phyloP scores from a whole-genome alignment of 306 rosid species.

The Amphicarpaea edgeworthii region DNA sequence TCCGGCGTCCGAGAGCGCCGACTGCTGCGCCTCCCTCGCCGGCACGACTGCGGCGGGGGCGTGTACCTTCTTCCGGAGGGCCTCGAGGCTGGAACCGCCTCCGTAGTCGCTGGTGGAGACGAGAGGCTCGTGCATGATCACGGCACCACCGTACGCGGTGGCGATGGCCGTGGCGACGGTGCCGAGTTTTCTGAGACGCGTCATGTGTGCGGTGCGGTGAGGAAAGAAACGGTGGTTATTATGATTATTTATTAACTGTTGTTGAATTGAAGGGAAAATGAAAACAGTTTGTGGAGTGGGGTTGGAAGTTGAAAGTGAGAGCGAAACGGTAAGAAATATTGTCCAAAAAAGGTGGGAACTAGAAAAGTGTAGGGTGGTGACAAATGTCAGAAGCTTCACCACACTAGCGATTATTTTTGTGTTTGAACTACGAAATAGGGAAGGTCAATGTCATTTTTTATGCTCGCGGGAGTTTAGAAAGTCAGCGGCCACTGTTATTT shows the following conservation, averaged over 20 bases:
- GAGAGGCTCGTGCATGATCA: slow-evolving; percentile 56
- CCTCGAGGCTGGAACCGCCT: slow-evolving; percentile 45
- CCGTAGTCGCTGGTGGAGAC: slow-evolving; percentile 63
- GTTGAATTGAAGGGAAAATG: too few species aligned
- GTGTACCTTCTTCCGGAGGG: slow-evolving; percentile 62
- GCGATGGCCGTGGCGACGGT: slow-evolving; percentile 59
- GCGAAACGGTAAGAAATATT: slow-evolving; percentile 10
- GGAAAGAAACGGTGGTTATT: background rate
- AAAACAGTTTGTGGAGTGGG: slow-evolving; percentile 11
- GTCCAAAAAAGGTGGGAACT: slow-evolving; percentile 36
- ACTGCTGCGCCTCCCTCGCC: slow-evolving; percentile 67
- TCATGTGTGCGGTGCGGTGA: slow-evolving; percentile 23
- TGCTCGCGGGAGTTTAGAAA: background rate
- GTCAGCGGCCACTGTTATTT: slow-evolving; percentile 14
- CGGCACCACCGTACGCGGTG: slow-evolving; percentile 62
- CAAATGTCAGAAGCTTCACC: slow-evolving; percentile 42
- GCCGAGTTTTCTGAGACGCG: slow-evolving; percentile 65
- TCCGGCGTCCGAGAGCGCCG: slow-evolving; percentile 67
- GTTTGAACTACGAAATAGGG: slow-evolving; percentile 35
- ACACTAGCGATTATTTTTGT: slow-evolving; percentile 22
- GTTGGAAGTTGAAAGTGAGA: background rate
- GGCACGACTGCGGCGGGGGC: slow-evolving; percentile 68
- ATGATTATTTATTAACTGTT: too few species aligned
- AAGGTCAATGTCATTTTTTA: slow-evolving; percentile 43
- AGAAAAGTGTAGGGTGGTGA: background rate